Percentiles rank a stretch among this genome's conserved stretches.
These are phyloP conservation scores for Talaromyces wortmannii DNA, from an alignment of 495 filamentous ascomycete species.

Conservation along the genomic window DNA sequence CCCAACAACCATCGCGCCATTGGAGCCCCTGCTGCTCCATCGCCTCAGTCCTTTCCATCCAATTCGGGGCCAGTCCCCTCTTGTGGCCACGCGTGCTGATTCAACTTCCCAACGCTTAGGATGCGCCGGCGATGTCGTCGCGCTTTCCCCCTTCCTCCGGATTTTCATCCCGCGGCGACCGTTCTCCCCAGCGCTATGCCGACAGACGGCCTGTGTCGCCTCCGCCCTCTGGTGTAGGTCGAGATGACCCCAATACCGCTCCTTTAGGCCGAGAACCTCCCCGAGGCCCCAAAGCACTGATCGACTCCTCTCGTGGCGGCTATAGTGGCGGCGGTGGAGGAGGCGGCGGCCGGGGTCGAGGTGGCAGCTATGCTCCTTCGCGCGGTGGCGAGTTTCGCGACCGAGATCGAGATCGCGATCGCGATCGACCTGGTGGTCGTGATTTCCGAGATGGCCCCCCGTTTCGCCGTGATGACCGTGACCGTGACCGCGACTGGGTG, in stretches of 20 bases:
- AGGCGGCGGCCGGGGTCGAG: constrained; percentile 32
- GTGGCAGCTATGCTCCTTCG: constrained; percentile 20
- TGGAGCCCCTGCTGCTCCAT: neutral
- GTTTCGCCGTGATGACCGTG: constrained; percentile 23
- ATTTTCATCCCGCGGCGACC: constrained; percentile 39
- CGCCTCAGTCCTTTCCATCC: neutral
- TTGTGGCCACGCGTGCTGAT: neutral
- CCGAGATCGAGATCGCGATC: constrained; percentile 27
- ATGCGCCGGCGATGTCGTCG: constrained; percentile 43
- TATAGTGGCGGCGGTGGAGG: constrained; percentile 36
- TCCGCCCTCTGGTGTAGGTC: constrained; percentile 24
- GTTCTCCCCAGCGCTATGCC: constrained; percentile 34
- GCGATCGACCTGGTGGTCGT: constrained; percentile 21
- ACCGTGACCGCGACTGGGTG: constrained; percentile 23
- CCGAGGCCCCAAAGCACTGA: constrained; percentile 61
- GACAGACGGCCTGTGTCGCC: constrained; percentile 27
- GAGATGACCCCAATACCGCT: constrained; percentile 27
- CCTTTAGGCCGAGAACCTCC: constrained; percentile 52
- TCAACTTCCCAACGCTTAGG: constrained; percentile 14
- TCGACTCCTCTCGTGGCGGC: constrained; percentile 55
- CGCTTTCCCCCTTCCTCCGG: constrained; percentile 40
- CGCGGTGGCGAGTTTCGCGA: constrained; percentile 28
- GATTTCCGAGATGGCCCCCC: constrained; percentile 21
- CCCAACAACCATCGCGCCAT: neutral
- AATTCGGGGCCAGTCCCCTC: no score